A percentile compares a stretch with the other conserved stretches of the same genome.
Evolutionary conservation across 2,329 filamentous ascomycete species (phyloP).

Genomic region (Plenodomus tracheiphilus): DNA sequence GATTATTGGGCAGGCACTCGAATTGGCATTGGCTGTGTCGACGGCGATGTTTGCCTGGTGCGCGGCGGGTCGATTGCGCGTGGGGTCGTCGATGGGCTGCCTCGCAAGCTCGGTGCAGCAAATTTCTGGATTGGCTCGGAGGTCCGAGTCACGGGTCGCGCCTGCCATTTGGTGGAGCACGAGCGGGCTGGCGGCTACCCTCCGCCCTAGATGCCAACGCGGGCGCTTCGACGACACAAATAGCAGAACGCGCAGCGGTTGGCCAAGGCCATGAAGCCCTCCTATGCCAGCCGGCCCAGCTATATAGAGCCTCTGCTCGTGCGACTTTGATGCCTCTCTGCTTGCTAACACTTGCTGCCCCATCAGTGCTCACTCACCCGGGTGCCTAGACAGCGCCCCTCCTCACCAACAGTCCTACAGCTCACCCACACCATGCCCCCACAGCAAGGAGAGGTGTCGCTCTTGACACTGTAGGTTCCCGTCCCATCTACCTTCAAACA

Average conservation of each 20-base stretch:
- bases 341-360: conserved; percentile 8
- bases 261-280: conserved; percentile 15
- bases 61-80: conserved; percentile 27
- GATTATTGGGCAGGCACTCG: neutral
- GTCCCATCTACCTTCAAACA: neutral
- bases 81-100: conserved; percentile 15
- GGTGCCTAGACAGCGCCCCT: conserved; percentile 4
- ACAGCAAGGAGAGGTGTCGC: conserved; percentile 51
- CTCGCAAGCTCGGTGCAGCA: conserved; percentile 20
- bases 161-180: conserved; percentile 21
- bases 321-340: conserved; percentile 9
- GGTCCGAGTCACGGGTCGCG: conserved; percentile 31
- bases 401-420: neutral
- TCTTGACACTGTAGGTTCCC: conserved; percentile 51
- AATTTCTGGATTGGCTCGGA: conserved; percentile 37
- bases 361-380: too few species aligned
- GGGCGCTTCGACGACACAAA: conserved; percentile 44
- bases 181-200: conserved; percentile 19
- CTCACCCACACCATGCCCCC: conserved; percentile 50
- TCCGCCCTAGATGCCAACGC: conserved; percentile 21
- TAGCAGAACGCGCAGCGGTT: conserved; percentile 31
- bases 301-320: conserved; percentile 22
- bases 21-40: neutral
- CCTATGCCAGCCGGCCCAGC: conserved; percentile 12
- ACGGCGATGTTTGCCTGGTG: conserved; percentile 7